phyloP scores from a whole-genome alignment of 2,329 filamentous ascomycete species.

The Pseudogymnoascus sp. region DNA sequence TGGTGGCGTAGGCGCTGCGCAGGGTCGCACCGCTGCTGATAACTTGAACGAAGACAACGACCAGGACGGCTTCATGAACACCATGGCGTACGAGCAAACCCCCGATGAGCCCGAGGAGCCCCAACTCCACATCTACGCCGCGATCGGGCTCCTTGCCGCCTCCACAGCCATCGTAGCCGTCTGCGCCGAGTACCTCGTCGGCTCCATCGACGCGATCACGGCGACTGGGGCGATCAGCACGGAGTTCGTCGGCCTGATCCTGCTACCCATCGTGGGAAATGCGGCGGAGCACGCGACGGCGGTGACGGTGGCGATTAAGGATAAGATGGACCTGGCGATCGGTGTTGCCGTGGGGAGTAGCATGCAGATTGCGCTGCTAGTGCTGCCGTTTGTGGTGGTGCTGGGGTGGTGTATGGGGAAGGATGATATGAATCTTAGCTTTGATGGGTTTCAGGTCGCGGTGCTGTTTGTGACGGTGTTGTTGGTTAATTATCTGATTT shows the following conservation, averaged over 20 bases:
- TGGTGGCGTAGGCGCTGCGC: conserved; percentile 25
- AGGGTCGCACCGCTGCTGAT: conserved; percentile 20
- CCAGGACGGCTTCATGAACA: conserved; percentile 34
- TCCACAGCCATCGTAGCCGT: conserved; percentile 65
- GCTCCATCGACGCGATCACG: conserved; percentile 67
- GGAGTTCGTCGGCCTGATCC: conserved; percentile 71
- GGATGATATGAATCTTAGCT: conserved; percentile 57
- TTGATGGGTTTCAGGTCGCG: conserved; percentile 78
- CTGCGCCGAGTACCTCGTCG: conserved; percentile 71
- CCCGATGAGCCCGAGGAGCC: conserved; percentile 63
- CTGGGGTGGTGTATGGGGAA: conserved; percentile 68
- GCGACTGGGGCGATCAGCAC: conserved; percentile 61
- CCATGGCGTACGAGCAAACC: conserved; percentile 32
- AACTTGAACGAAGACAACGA: conserved; percentile 15
- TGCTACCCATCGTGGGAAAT: conserved; percentile 76
- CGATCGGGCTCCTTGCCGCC: conserved; percentile 60
- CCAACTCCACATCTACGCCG: conserved; percentile 62
- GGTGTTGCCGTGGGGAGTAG: conserved; percentile 75
- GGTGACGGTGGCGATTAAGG: conserved; percentile 67
- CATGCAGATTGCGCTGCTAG: conserved; percentile 74
- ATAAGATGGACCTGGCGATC: conserved; percentile 71
- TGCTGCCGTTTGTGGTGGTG: conserved; percentile 72
- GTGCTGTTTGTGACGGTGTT: conserved; percentile 76
- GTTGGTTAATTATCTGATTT: conserved; percentile 76
- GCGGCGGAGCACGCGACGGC: conserved; percentile 77